A percentile compares a stretch with the other conserved stretches of the same genome.
phyloP scores from a whole-genome alignment of 331 rosid species.

The Arachis monticola region DNA sequence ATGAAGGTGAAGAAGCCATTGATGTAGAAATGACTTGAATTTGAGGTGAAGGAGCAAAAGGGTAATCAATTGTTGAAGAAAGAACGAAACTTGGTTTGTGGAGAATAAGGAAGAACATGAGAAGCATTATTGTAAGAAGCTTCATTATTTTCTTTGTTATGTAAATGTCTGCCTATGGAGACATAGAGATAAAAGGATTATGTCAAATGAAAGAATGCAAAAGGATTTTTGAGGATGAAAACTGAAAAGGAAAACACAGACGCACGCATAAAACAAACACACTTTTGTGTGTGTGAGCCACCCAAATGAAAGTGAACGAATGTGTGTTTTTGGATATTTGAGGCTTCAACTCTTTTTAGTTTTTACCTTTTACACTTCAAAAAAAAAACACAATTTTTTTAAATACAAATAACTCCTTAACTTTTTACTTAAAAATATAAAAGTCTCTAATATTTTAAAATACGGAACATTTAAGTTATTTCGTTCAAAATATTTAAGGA shows the following conservation, averaged over 20 bases:
- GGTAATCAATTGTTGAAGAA: conserved; percentile 41
- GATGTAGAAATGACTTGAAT: conserved; percentile 51
- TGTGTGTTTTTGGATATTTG: conserved; percentile 40
- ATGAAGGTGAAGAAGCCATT: conserved; percentile 57
- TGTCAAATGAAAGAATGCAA: neutral
- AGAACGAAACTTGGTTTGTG: conserved; percentile 53
- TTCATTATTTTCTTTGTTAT: conserved; percentile 46
- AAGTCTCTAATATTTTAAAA: no score
- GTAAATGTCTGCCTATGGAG: conserved; percentile 26
- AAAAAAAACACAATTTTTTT: neutral
- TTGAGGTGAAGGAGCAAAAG: conserved; percentile 55
- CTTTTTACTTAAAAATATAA: no score
- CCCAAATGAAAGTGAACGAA: conserved; percentile 29
- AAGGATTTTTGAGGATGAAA: no score
- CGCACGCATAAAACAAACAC: neutral
- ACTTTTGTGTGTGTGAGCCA: conserved; percentile 34
- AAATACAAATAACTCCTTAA: no score
- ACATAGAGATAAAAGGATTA: conserved; percentile 33
- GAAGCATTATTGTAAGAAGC: conserved; percentile 41
- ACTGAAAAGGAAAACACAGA: conserved; percentile 29
- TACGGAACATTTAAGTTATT: no score
- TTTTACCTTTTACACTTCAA: neutral
- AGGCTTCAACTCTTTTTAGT: conserved; percentile 2
- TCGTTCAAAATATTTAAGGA: no score
- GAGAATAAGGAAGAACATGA: conserved; percentile 42